These are phyloP conservation scores for Phytophthora idaei DNA, from an alignment of 352 stramenopile species.

Conservation along the genomic window DNA sequence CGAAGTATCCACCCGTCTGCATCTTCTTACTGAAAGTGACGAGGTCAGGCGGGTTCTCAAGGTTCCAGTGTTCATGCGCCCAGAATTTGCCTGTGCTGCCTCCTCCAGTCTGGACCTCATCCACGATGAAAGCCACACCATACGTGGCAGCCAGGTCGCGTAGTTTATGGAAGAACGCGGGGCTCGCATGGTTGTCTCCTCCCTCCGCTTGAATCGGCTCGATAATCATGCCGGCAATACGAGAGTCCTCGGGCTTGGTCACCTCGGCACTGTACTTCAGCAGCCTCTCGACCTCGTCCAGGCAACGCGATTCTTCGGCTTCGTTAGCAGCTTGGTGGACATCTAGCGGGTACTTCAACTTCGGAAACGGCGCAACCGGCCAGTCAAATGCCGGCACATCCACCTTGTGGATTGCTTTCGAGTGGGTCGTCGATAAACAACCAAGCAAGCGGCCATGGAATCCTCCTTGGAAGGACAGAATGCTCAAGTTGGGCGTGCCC, in stretches of 20 bases:
- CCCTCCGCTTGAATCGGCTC: slow-evolving; percentile 86
- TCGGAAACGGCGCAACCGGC: slow-evolving; percentile 79
- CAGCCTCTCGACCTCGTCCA: slow-evolving; percentile 66
- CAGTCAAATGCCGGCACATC: slow-evolving; percentile 87
- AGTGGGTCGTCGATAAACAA: slow-evolving; percentile 85
- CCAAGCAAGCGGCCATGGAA: slow-evolving; percentile 83
- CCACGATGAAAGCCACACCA: slow-evolving; percentile 82
- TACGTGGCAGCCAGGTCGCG: slow-evolving; percentile 61
- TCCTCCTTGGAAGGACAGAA: slow-evolving; percentile 83
- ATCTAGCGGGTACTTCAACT: slow-evolving; percentile 71
- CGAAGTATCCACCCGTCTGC: slow-evolving; percentile 84
- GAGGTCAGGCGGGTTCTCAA: slow-evolving; percentile 77
- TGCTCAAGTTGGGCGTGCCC: slow-evolving; percentile 74
- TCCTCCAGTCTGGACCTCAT: slow-evolving; percentile 85
- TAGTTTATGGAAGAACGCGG: slow-evolving; percentile 68
- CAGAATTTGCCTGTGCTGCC: slow-evolving; percentile 87
- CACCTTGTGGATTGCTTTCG: slow-evolving; percentile 88
- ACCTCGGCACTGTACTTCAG: slow-evolving; percentile 47
- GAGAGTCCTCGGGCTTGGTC: slow-evolving; percentile 31
- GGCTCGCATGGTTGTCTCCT: slow-evolving; percentile 80
- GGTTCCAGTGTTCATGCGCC: slow-evolving; percentile 82
- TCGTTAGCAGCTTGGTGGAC: slow-evolving; percentile 62
- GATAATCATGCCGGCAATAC: slow-evolving; percentile 80
- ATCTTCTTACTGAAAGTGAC: slow-evolving; percentile 90
- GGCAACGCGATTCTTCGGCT: slow-evolving; percentile 69